Evolutionary conservation across 495 filamentous ascomycete species (phyloP), one percentile per base, ranked within the genome.

Genomic region (Lindgomyces ingoldianus): DNA sequence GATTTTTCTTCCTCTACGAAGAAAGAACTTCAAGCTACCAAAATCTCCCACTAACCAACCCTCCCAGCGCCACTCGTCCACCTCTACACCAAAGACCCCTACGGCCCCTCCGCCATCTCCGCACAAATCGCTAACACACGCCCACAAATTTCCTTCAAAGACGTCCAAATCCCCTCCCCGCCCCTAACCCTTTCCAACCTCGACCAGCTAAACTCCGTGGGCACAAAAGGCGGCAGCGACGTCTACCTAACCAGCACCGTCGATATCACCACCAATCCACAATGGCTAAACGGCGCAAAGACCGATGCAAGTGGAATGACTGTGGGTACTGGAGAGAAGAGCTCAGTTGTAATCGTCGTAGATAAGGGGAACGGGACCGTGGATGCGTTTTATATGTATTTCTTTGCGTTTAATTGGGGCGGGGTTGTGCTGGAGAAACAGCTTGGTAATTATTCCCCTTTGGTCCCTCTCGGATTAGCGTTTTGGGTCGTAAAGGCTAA

Each of bases 321-420:
- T n/a, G n/a, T n/a, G 12, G 74, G 78, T 30, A 83, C 77, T 0
- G 64, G 71, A 0, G 78, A 75, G 61, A 77, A 76, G n/a, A 61
- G 42, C n/a, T 80, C 75, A 22, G 78, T 74, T 47, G 75, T 89
- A 45, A 79, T 89, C 24, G 77, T 84, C n/a, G 76, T 78, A 47
- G 83, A 88, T 61, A 80, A 83, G 61, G 82, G 80, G 0, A 68
- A 74, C 2, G 73, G 73, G 1, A n/a, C n/a, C n/a, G 72, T 86
- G 0, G 87, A 89, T 78, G 86, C 79, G 0, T 89, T 86, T 61
- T 89, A 88, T 66, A 81, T 87, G 57, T 88, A 89, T 62, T 88
- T 88, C 68, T 89, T 84, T 60, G 78, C 84, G 69, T 88, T 80
- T 57, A 85, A 87, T 61, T 77, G 79, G 61, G 73, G 70, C 18